Conservation (phyloP, 2,329 filamentous ascomycete species). For the Dactylellina leptospora region DNA sequence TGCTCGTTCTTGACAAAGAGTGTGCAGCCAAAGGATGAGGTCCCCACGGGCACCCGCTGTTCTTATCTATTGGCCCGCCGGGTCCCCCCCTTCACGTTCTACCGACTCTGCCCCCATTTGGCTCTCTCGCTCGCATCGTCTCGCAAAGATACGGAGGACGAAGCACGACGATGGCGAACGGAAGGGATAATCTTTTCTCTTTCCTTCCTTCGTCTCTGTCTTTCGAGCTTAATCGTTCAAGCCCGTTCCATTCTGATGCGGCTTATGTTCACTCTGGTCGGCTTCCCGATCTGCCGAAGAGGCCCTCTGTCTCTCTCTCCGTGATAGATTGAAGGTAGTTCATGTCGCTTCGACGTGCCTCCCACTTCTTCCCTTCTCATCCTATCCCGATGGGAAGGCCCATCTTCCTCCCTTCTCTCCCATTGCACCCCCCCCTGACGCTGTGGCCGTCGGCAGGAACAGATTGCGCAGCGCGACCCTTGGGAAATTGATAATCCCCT, state of each 20-base stretch:
- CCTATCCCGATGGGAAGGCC: background rate
- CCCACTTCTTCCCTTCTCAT: constrained; percentile 19
- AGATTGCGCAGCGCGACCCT: constrained; percentile 38
- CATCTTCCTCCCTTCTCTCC: constrained; percentile 3
- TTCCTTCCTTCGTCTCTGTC: constrained; percentile 8
- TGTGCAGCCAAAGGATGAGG: constrained; percentile 29
- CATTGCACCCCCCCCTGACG: constrained; percentile 7
- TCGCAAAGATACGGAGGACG: constrained; percentile 25
- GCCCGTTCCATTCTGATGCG: constrained; percentile 35
- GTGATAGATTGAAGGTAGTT: background rate
- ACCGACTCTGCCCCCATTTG: constrained; percentile 1
- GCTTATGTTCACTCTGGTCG: constrained; percentile 19
- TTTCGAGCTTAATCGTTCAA: constrained; percentile 1
- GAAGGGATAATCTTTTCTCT: background rate
- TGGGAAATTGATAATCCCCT: constrained; percentile 40
- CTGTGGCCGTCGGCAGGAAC: constrained; percentile 31
- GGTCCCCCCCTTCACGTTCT: constrained; percentile 37
- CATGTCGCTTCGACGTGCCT: constrained; percentile 10
- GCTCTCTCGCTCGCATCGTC: constrained; percentile 6
- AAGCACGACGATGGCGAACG: no score
- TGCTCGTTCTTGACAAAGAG: background rate
- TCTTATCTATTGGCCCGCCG: constrained; percentile 50
- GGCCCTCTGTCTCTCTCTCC: background rate
- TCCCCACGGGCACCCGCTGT: constrained; percentile 45
- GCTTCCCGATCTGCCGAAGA: constrained; percentile 41